A percentile compares a stretch with the other conserved stretches of the same genome.
phyloP scores from a whole-genome alignment of 108 stramenopile genomes.

The Skeletonema costatum region DNA sequence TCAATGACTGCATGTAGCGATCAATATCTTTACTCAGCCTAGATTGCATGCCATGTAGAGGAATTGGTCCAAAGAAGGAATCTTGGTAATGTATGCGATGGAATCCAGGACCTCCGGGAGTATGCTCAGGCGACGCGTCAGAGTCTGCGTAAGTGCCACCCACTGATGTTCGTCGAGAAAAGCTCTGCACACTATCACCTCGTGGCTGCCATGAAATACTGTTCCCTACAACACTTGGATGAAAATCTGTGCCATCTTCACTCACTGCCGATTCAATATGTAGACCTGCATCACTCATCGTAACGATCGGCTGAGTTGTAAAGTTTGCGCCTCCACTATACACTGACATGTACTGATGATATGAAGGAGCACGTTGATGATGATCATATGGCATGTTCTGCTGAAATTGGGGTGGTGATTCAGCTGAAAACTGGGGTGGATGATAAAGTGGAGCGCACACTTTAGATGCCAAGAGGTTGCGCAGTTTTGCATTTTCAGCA shows the following conservation, averaged over 20 bases:
- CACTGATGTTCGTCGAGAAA: constrained; percentile 52
- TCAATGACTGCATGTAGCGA: constrained; percentile 52
- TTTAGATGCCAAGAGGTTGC: constrained; percentile 71
- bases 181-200: constrained; percentile 38
- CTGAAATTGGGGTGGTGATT: constrained; percentile 50
- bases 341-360: constrained; percentile 18
- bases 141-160: constrained; percentile 66
- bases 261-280: constrained; percentile 64
- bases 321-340: constrained; percentile 22
- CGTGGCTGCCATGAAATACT: constrained; percentile 31
- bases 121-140: constrained; percentile 68
- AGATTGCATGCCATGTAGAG: constrained; percentile 64
- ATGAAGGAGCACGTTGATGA: not conserved
- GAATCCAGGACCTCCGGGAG: constrained; percentile 22
- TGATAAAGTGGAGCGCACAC: constrained; percentile 48
- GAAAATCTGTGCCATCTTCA: constrained; percentile 70
- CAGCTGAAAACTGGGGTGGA: constrained; percentile 41
- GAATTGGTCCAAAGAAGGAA: constrained; percentile 29
- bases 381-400: constrained; percentile 11
- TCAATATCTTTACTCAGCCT: constrained; percentile 67
- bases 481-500: constrained; percentile 83
- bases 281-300: constrained; percentile 88
- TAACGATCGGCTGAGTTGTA: constrained; percentile 44
- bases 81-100: constrained; percentile 30
- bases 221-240: constrained; percentile 36